Conservation (phyloP, 441 rosid species). For the Populus trichocarpa region DNA sequence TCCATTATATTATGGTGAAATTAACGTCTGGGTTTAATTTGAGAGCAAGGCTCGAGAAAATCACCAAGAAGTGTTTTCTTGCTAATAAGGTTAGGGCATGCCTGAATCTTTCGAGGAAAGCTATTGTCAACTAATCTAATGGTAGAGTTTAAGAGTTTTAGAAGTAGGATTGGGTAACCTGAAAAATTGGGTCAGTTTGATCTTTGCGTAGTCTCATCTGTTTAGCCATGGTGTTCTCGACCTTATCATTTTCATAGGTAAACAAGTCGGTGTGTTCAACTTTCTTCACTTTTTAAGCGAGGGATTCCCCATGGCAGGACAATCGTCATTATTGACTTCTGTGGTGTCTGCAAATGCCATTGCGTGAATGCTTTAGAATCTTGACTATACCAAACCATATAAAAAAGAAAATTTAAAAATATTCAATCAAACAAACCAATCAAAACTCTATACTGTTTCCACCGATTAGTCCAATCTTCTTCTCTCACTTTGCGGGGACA, state of each 20-base stretch:
- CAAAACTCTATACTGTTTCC: not conserved
- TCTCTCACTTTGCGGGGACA: not conserved
- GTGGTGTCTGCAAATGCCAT: not conserved
- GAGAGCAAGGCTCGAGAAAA: no score
- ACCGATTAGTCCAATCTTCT: not conserved
- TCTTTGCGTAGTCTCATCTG: no score
- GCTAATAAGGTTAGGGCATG: not conserved
- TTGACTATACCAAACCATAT: not conserved
- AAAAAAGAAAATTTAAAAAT: no score
- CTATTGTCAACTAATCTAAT: no score
- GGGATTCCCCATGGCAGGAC: not conserved
- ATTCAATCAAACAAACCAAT: no score
- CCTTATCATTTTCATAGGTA: not conserved
- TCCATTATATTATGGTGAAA: no score
- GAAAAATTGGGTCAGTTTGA: no score
- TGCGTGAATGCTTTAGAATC: not conserved
- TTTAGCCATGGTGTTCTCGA: no score
- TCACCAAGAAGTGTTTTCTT: not conserved
- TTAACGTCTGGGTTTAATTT: no score
- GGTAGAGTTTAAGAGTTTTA: no score
- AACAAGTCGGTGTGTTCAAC: not conserved
- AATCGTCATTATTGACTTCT: constrained; percentile 18
- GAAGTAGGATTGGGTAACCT: no score
- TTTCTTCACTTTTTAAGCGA: not conserved
- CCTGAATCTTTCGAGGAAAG: no score